Base-by-base conservation (phyloP, 805 yeast species). In the Cyberlindnera mrakii region DNA sequence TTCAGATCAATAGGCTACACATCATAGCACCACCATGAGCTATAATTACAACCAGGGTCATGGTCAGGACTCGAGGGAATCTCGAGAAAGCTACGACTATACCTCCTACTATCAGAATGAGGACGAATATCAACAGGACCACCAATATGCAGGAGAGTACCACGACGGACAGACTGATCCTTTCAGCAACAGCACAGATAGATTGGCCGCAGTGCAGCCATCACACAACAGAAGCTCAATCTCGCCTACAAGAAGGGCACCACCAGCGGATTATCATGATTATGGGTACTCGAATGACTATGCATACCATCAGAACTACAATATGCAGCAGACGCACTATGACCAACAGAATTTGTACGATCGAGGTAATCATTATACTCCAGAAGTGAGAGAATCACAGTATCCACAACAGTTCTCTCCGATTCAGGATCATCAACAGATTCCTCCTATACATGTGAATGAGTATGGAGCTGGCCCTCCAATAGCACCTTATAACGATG, bases 391-490 rank as follows among this genome's bases (percentile, higher is more conserved):
- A 4, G 37, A 36, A 11, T 19, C 18, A 20, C 38, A 42, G 27
- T 31, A 33, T 3, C 50, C 58, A n/a, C 48, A 43, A 18, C 60
- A 53, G 44, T 57, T 46, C 42, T 53, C 59, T 6, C 55, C 60
- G 3, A 52, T 55, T 18, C 55, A 51, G 30, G 55, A 53, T 9
- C 42, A 41, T 14, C 52, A 44, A 19, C 39, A 40, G 8, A 35
- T 52, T 8, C 58, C 58, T 14, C 30, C 53, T 5, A 48, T 54
- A 3, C 31, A 33, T 18, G 47, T 50, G 8, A 31, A 40, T 16
- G 39, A 43, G 29, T 41, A 41, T 27, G 29, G 32, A 17, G 13
- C 29, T 5, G n/a, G 17, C 6, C 20, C 35, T 6, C 43, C 39
- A 15, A 13, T 33, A 7, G 35, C 36, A 6, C 10, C 41, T 3